Base-by-base conservation (phyloP, 495 filamentous ascomycete genomes). In the Articulospora tetracladia region DNA sequence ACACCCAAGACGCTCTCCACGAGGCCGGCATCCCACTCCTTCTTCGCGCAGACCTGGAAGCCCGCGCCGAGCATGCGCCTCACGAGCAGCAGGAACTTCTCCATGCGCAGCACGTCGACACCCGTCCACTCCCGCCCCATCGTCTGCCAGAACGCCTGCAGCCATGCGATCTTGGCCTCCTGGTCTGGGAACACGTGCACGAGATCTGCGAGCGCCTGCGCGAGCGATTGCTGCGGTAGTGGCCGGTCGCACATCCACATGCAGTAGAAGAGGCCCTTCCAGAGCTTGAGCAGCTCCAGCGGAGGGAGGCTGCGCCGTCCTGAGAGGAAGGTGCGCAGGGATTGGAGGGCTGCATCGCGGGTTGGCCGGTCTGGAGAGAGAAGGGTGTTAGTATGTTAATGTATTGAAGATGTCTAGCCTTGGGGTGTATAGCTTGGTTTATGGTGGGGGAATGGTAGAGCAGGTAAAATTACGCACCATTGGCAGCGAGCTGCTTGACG, bases 231-330 rank as follows among this genome's bases (percentile, higher is more conserved):
- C 78, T 97, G 93, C 12, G 89, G 85, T 59, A 87, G 77, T 20
- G 92, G 88, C 52, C 90, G 90, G 75, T 97, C 93, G 71, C 87
- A 91, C 87, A 96, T 93, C 87, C 91, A 97, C 72, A 97, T 84
- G 74, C 92, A 94, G 82, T 89, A 98, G 77, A 95, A 98, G 24
- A 98, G 84, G 34, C 93, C 94, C 73, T 96, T 97, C 92, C 93
- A 97, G 61, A 98, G 81, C 75, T 97, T 97, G 56, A 95, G 79
- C 30, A 90, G 77, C 52, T 98, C 93, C 63, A 95, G 72, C 20
- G 85, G 77, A 15, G 83, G 77, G 57, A 98, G 84, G 34, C 81
- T 73, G 25, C 82, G 82, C 30, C 83, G 82, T 20, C 85, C 84
- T 59, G 75, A 75, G 68, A 98, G 85, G 76, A 89, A 98, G 44